Conservation (phyloP, 352 stramenopile species). For the Globisporangium irregulare region DNA sequence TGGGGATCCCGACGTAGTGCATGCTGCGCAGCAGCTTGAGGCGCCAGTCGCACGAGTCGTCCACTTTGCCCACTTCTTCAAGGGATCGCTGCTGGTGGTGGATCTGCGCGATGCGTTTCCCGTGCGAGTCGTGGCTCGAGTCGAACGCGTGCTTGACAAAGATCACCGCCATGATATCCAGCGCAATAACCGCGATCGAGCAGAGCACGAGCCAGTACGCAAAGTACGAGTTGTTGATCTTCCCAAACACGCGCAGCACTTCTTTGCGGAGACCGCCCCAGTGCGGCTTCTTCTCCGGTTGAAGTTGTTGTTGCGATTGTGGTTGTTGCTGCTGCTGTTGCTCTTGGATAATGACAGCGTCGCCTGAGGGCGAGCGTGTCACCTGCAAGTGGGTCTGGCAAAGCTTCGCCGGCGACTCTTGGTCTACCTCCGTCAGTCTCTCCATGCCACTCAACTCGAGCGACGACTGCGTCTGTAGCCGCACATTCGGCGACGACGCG, state of each 20-base stretch:
- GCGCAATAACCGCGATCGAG: constrained; percentile 43
- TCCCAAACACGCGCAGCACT: constrained; percentile 26
- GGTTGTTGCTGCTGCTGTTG: neutral
- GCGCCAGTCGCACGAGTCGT: constrained; percentile 30
- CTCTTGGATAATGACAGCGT: neutral
- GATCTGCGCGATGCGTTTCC: neutral
- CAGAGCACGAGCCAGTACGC: constrained; percentile 62
- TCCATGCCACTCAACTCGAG: constrained; percentile 8
- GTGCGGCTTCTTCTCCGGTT: neutral
- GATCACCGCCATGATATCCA: constrained; percentile 40
- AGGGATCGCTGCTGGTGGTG: constrained; percentile 6
- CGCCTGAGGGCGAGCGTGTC: constrained; percentile 10
- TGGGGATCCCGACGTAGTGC: constrained; percentile 50
- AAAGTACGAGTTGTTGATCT: constrained; percentile 72
- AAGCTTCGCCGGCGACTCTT: constrained; percentile 8
- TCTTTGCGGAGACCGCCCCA: constrained; percentile 3
- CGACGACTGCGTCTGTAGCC: constrained; percentile 15
- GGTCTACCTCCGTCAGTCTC: constrained; percentile 6
- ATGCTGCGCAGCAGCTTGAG: constrained; percentile 38
- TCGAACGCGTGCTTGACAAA: constrained; percentile 34
- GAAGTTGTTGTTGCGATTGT: neutral
- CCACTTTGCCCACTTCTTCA: constrained; percentile 9
- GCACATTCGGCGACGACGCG: neutral
- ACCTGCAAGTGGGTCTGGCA: constrained; percentile 9
- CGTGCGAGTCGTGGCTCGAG: constrained; percentile 15